Base-by-base conservation (phyloP, 495 filamentous ascomycete species). In the Hyaloscypha finlandica region DNA sequence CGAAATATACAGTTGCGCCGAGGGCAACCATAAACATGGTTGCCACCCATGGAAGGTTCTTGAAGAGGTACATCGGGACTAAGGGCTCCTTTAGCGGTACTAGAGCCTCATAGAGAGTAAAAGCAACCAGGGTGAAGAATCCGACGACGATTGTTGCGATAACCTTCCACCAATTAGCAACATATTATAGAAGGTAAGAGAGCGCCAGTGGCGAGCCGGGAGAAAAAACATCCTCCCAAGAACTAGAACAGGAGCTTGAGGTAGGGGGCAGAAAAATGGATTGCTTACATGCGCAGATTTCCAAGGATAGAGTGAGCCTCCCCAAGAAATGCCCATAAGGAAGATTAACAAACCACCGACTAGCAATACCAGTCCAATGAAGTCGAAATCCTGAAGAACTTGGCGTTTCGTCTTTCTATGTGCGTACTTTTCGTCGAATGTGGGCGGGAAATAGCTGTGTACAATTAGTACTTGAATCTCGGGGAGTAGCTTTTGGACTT, bases 131-230 rank as follows among this genome's bases (percentile, higher is more conserved):
- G 1, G 71, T 64, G n/a, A 77, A 57, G 54, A 75, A 72, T 12
- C 81, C 81, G 35, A 81, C 66, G n/a, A 81, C 73, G 32, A 83
- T 71, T n/a, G 71, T 66, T 20, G 70, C 72, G 30, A 84, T 72
- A 30, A 81, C 78, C 25, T 25, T 25, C 25, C 25, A 25, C 25
- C 25, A 25, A 25, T 25, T 25, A 25, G 25, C 25, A 25, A 25
- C 25, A 2, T 25, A 25, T 25, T 25, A 25, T 25, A 1, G 25
- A 25, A 25, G 25, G 25, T 2, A 25, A 25, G 25, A 25, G 25
- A 25, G 25, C 1, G 1, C 25, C 25, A 25, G 25, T 25, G 2
- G 25, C 25, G 25, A 25, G 25, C 25, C 25, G 25, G 25, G 25
- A 25, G 25, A 25, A 1, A 2, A 25, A 25, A 25, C 25, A 25